Conservation (phyloP, 257 asterid species). For the Paulownia fortunei region DNA sequence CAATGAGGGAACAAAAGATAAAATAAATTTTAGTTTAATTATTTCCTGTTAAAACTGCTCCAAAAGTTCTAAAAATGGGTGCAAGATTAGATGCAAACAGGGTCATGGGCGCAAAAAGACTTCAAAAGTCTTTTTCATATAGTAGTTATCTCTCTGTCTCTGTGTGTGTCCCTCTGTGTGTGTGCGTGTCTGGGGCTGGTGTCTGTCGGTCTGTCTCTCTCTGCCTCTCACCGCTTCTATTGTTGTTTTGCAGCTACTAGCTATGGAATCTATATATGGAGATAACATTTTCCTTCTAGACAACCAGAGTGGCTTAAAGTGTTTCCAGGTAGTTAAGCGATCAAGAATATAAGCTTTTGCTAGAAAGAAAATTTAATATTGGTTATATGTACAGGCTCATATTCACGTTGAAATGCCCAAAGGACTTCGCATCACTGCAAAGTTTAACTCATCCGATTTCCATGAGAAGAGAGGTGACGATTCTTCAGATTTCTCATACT, state of each 20-base stretch:
- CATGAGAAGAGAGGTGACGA: conserved; percentile 34
- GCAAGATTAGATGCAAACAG: not conserved
- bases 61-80: not conserved
- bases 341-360: not conserved
- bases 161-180: not conserved
- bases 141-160: not conserved
- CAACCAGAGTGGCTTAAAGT: conserved; percentile 57
- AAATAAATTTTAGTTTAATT: not conserved
- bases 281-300: conserved; percentile 66
- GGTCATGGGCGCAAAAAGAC: not conserved
- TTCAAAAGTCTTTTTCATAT: not conserved
- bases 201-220: not conserved
- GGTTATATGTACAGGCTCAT: conserved; percentile 57
- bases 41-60: not conserved
- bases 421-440: conserved; percentile 58
- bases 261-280: conserved; percentile 83
- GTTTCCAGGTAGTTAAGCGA: conserved; percentile 65
- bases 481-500: conserved; percentile 65
- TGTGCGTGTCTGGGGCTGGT: not conserved
- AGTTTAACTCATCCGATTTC: conserved; percentile 51
- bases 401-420: conserved; percentile 71
- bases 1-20: not conserved
- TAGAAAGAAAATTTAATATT: conserved; percentile 19
- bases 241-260: conserved; percentile 70
- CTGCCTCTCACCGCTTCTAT: not conserved